Evolutionary conservation across 2,329 filamentous ascomycete genomes (phyloP).

Genomic region (Monosporascus cannonballus): DNA sequence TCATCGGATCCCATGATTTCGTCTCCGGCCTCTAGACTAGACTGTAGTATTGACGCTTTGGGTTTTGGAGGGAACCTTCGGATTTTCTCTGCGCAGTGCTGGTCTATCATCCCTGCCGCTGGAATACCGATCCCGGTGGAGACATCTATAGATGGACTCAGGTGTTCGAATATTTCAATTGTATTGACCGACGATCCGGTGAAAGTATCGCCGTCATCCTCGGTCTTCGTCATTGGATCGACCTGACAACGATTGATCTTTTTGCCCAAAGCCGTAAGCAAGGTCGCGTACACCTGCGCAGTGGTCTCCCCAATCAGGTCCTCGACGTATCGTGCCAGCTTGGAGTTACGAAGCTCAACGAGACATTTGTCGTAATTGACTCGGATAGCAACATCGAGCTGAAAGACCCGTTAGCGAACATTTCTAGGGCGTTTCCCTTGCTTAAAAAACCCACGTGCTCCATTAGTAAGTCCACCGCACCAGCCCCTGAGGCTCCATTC

Average conservation of each 20-base stretch:
- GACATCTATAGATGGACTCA: constrained; percentile 48
- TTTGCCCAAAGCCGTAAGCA: constrained; percentile 65
- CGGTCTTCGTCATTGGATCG: constrained; percentile 44
- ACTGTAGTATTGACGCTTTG: constrained; percentile 16
- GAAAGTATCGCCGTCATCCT: constrained; percentile 29
- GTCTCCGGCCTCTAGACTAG: constrained; percentile 20
- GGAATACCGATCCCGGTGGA: constrained; percentile 52
- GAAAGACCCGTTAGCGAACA: constrained; percentile 19
- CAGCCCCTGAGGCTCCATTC: constrained; percentile 33
- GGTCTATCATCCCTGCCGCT: constrained; percentile 31
- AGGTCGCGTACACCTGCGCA: constrained; percentile 68
- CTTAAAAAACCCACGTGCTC: constrained; percentile 43
- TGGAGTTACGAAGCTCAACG: constrained; percentile 74
- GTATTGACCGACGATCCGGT: constrained; percentile 41
- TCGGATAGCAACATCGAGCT: constrained; percentile 68
- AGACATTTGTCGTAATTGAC: constrained; percentile 82
- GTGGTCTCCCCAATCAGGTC: constrained; percentile 68
- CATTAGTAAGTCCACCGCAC: constrained; percentile 32
- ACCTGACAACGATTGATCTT: constrained; percentile 62
- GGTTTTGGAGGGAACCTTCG: constrained; percentile 27
- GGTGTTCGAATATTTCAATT: constrained; percentile 48
- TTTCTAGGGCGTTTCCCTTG: background rate
- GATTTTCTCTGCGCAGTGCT: constrained; percentile 43
- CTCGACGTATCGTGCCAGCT: constrained; percentile 66
- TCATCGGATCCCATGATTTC: constrained; percentile 28